phyloP scores from a whole-genome alignment of 345 rosid species.

The Angophora floribunda region DNA sequence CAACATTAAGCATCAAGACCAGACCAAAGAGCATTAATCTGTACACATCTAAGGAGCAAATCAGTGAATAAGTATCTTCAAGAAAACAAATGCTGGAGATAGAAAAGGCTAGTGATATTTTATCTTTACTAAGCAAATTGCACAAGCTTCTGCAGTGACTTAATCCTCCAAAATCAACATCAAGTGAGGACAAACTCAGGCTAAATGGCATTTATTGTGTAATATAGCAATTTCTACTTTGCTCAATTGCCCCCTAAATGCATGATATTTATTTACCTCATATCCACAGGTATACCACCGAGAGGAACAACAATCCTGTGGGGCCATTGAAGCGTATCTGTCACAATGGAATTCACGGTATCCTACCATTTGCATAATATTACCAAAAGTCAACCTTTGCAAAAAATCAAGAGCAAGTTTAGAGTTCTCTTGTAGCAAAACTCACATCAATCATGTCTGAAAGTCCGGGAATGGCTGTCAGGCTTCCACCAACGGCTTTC shows the following conservation, averaged over 20 bases:
- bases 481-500: conserved; percentile 98
- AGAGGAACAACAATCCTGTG: conserved; percentile 95
- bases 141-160: neutral
- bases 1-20: neutral
- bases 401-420: neutral
- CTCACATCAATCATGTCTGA: conserved; percentile 97
- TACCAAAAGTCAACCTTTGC: neutral
- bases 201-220: neutral
- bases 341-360: conserved; percentile 71
- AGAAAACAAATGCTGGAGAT: neutral
- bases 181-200: neutral
- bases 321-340: conserved; percentile 98
- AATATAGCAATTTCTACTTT: neutral
- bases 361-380: conserved; percentile 34
- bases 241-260: neutral
- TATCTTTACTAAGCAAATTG: neutral
- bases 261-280: conserved; percentile 33
- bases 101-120: neutral
- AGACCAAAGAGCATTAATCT: neutral
- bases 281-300: conserved; percentile 88
- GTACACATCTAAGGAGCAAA: neutral
- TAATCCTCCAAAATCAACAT: neutral
- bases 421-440: neutral
- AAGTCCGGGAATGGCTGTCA: conserved; percentile 87
- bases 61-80: neutral